phyloP scores from a whole-genome alignment of 495 filamentous ascomycete genomes.

The Hypoxylon intermedium region DNA sequence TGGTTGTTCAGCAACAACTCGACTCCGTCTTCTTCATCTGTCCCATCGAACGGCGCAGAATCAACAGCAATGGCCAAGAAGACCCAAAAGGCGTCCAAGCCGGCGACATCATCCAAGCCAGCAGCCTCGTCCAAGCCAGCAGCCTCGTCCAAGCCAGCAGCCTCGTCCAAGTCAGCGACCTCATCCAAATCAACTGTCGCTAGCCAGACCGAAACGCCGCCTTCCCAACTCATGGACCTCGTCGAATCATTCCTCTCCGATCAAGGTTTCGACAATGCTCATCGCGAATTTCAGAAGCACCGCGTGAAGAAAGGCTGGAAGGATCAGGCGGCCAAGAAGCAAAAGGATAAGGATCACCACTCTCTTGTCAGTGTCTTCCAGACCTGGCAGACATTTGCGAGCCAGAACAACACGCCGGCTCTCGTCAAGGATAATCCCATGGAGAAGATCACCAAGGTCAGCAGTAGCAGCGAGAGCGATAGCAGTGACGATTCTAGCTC shows the following conservation, averaged over 20 bases:
- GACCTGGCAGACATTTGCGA: conserved; percentile 53
- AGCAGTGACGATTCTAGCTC: conserved; percentile 46
- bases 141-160: conserved; percentile 8
- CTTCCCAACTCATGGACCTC: conserved; percentile 67
- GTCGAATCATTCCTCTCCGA: conserved; percentile 71
- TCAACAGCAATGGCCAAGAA: conserved; percentile 43
- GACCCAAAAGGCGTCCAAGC: conserved; percentile 33
- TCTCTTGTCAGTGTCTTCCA: conserved; percentile 55
- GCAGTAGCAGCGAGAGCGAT: conserved; percentile 49
- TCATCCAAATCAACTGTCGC: conserved; percentile 14
- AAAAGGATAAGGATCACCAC: conserved; percentile 42
- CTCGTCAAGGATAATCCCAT: conserved; percentile 39
- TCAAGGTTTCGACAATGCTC: conserved; percentile 66
- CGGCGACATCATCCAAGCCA: conserved; percentile 17
- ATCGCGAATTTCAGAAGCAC: conserved; percentile 66
- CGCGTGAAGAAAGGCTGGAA: conserved; percentile 56
- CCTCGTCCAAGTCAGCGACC: conserved; percentile 8
- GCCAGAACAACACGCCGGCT: conserved; percentile 40
- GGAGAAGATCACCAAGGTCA: conserved; percentile 49
- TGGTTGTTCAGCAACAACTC: conserved; percentile 58
- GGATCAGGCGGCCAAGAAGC: conserved; percentile 34
- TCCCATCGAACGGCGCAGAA: conserved; percentile 3
- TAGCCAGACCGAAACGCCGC: conserved; percentile 47
- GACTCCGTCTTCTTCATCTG: conserved; percentile 17
- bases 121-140: conserved; percentile 10